Evolutionary conservation across 805 yeast species (phyloP).

Genomic region (Candida patagonica): DNA sequence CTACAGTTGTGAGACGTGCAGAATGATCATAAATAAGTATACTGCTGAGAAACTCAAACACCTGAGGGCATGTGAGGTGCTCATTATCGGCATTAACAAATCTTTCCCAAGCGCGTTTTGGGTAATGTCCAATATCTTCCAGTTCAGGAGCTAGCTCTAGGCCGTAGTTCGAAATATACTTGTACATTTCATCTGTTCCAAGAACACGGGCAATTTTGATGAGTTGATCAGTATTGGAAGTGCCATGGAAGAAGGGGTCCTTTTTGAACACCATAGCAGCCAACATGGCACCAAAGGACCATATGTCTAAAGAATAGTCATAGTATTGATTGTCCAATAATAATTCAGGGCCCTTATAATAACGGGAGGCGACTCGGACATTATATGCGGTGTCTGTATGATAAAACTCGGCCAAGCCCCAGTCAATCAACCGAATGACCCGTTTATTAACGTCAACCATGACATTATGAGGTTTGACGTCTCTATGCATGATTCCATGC

Average conservation of each 20-base stretch:
- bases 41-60: slow-evolving; percentile 67
- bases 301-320: slow-evolving; percentile 80
- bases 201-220: slow-evolving; percentile 83
- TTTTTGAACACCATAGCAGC: slow-evolving; percentile 82
- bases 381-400: slow-evolving; percentile 85
- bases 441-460: slow-evolving; percentile 71
- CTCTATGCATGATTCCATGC: slow-evolving; percentile 92
- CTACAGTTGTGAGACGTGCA: slow-evolving; percentile 77
- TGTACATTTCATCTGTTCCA: slow-evolving; percentile 69
- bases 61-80: slow-evolving; percentile 58
- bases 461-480: slow-evolving; percentile 87
- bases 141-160: slow-evolving; percentile 66
- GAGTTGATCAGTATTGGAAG: slow-evolving; percentile 82
- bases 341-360: slow-evolving; percentile 87
- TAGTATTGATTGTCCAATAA: slow-evolving; percentile 73
- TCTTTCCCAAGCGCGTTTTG: slow-evolving; percentile 73
- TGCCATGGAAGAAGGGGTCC: slow-evolving; percentile 90
- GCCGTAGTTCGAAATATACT: slow-evolving; percentile 59
- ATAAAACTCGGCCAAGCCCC: slow-evolving; percentile 93
- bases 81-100: slow-evolving; percentile 66
- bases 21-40: slow-evolving; percentile 78
- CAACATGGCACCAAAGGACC: slow-evolving; percentile 89
- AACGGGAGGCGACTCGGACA: slow-evolving; percentile 85
- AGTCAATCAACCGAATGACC: slow-evolving; percentile 71
- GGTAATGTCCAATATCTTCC: slow-evolving; percentile 71